These are phyloP conservation scores for Basipetospora chlamydospora DNA, from an alignment of 2,329 filamentous ascomycete species.

Conservation along the genomic window DNA sequence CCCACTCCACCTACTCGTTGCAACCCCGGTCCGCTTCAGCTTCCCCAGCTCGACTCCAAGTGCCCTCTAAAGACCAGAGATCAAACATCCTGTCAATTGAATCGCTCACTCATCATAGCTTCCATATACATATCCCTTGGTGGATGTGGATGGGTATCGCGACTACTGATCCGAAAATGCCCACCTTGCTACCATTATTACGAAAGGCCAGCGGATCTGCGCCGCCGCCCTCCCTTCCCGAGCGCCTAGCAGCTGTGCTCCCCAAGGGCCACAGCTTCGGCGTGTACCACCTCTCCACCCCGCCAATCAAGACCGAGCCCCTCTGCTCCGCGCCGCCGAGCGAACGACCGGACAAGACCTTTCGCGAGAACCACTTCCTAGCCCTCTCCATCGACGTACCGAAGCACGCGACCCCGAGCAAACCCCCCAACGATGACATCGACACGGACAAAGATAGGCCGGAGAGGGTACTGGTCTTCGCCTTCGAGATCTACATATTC, in stretches of 20 bases:
- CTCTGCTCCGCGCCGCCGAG: constrained; percentile 69
- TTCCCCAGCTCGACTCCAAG: no score
- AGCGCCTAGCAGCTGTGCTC: constrained; percentile 30
- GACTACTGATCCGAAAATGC: no score
- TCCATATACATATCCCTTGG: not conserved
- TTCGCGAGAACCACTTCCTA: constrained; percentile 70
- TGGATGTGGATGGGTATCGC: not conserved
- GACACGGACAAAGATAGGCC: constrained; percentile 4
- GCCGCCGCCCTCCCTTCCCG: not conserved
- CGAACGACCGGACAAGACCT: constrained; percentile 59
- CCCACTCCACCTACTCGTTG: no score
- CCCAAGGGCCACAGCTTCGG: constrained; percentile 45
- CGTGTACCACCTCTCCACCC: constrained; percentile 77
- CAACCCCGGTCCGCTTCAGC: no score
- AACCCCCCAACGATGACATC: constrained; percentile 9
- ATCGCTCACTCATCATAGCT: no score
- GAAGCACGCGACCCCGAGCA: not conserved
- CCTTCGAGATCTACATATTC: constrained; percentile 79
- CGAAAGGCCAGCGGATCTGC: no score
- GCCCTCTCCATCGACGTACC: constrained; percentile 31
- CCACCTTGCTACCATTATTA: no score
- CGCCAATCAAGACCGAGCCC: constrained; percentile 57
- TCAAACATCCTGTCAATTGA: no score
- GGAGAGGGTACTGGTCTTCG: constrained; percentile 51
- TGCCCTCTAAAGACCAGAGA: no score